A percentile compares a stretch with the other conserved stretches of the same genome.
These are phyloP conservation scores for Penicillium sp. DNA, from an alignment of 2,329 filamentous ascomycete genomes.

Conservation along the genomic window DNA sequence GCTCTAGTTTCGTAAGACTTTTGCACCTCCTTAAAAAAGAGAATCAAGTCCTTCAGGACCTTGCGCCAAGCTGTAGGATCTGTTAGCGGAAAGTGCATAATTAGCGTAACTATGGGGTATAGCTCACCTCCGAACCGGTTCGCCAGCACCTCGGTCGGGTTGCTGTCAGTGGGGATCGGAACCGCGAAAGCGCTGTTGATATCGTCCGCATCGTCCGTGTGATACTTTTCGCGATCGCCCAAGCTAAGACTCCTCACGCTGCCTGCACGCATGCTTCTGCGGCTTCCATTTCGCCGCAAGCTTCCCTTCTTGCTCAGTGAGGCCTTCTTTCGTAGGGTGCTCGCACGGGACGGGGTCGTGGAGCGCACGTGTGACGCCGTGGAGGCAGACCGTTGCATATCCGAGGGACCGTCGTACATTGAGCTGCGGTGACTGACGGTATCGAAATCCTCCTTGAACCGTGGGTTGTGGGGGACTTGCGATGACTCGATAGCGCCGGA, in stretches of 20 bases:
- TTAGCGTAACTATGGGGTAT: neutral
- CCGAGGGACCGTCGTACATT: conserved; percentile 30
- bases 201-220: conserved; percentile 54
- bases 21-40: conserved; percentile 91
- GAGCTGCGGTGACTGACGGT: conserved; percentile 37
- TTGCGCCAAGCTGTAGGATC: conserved; percentile 78
- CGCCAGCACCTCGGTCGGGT: conserved; percentile 82
- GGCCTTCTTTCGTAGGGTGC: conserved; percentile 85
- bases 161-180: conserved; percentile 82
- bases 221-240: conserved; percentile 59
- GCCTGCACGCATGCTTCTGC: conserved; percentile 77
- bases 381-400: conserved; percentile 42
- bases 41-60: conserved; percentile 87
- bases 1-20: conserved; percentile 80
- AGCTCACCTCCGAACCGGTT: conserved; percentile 79
- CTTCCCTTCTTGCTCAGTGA: conserved; percentile 74
- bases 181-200: conserved; percentile 83
- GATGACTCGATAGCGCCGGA: conserved; percentile 35
- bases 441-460: conserved; percentile 43
- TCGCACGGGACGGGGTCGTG: conserved; percentile 51
- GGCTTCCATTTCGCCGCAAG: conserved; percentile 75
- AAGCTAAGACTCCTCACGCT: conserved; percentile 79
- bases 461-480: conserved; percentile 35
- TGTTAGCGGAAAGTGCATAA: conserved; percentile 9
- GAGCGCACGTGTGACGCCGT: conserved; percentile 45